A percentile compares a stretch with the other conserved stretches of the same genome.
Evolutionary conservation across 164 flowering plant genomes (phyloP).

Genomic region (Piper longum): DNA sequence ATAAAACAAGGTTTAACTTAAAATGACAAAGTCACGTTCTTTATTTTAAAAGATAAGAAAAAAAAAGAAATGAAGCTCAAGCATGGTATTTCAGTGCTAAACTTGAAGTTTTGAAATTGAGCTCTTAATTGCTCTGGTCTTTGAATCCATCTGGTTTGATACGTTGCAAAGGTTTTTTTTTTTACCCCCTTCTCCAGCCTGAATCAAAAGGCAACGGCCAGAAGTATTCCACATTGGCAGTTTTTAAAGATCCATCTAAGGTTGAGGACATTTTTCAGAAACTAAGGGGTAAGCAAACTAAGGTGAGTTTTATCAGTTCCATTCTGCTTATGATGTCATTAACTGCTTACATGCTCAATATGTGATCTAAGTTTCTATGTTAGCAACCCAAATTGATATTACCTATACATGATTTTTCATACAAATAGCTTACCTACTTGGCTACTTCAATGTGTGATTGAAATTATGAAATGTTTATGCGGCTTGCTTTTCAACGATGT

Average conservation of each 20-base stretch:
- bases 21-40: too few relatives aligned
- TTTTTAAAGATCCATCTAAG: slow-evolving; percentile 4
- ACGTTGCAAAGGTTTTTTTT: background rate
- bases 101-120: background rate
- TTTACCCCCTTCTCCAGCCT: slow-evolving; percentile 2
- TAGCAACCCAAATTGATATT: too few relatives aligned
- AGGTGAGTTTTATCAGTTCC: slow-evolving; percentile 1
- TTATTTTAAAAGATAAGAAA: too few relatives aligned
- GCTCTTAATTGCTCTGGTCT: background rate
- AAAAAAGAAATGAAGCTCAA: background rate
- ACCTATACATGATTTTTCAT: too few relatives aligned
- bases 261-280: slow-evolving; percentile 7
- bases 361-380: background rate
- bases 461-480: too few relatives aligned
- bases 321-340: background rate
- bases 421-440: too few relatives aligned
- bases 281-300: slow-evolving; percentile 3
- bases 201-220: slow-evolving; percentile 2
- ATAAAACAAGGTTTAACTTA: too few relatives aligned
- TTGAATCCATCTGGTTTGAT: too few relatives aligned
- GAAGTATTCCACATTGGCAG: slow-evolving; percentile 5
- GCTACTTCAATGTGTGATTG: too few relatives aligned
- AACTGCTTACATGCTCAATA: background rate
- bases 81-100: background rate
- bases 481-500: too few relatives aligned